A percentile compares a stretch with the other conserved stretches of the same genome.
These are phyloP conservation scores for Triadica sebifera DNA, from an alignment of 345 rosid genomes.

Conservation along the genomic window DNA sequence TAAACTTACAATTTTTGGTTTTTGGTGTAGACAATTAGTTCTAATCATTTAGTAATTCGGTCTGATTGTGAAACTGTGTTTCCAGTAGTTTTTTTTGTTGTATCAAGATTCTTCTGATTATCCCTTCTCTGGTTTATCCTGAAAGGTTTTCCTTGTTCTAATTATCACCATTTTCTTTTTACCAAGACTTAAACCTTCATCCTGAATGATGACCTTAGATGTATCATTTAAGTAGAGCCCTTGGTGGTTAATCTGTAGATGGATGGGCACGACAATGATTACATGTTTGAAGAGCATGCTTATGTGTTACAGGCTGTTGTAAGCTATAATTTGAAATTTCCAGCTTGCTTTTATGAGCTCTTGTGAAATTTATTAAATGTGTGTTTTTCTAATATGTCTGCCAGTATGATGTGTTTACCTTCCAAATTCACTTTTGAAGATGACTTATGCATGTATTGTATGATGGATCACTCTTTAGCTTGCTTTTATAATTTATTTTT, in stretches of 20 bases:
- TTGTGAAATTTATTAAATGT: no score
- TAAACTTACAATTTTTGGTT: neutral
- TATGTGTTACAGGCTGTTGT: neutral
- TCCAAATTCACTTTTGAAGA: neutral
- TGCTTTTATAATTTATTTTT: neutral
- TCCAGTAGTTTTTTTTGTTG: neutral
- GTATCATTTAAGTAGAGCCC: neutral
- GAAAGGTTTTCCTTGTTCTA: neutral
- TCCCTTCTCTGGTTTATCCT: neutral
- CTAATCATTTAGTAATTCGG: neutral
- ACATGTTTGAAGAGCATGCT: neutral
- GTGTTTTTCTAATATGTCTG: no score
- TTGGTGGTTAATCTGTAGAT: neutral
- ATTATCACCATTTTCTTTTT: neutral
- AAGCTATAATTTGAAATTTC: neutral
- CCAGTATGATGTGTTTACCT: neutral
- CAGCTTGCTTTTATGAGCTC: neutral
- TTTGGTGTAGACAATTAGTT: neutral
- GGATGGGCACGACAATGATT: neutral
- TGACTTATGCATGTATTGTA: neutral
- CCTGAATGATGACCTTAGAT: neutral
- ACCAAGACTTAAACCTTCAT: neutral
- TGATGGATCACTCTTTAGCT: neutral
- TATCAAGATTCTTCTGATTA: neutral
- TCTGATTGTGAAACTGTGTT: neutral